phyloP scores from a whole-genome alignment of 345 rosid species.

The Pugionium cornutum region DNA sequence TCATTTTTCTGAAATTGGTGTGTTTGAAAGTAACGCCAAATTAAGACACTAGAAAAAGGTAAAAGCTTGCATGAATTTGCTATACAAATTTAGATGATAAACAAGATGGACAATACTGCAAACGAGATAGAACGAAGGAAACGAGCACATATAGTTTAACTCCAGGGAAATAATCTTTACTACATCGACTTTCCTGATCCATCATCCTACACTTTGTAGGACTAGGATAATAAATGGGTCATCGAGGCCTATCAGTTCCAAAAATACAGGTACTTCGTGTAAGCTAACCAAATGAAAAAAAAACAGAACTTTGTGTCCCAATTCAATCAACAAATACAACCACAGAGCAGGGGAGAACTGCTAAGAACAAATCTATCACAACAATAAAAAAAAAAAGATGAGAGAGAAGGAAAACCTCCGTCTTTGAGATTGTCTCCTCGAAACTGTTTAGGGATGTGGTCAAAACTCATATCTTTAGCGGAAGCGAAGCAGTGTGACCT shows the following conservation, averaged over 20 bases:
- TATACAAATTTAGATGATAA: background rate
- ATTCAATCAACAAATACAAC: slow-evolving; percentile 2
- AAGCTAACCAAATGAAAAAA: slow-evolving; percentile 9
- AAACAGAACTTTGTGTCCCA: background rate
- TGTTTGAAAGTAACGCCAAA: background rate
- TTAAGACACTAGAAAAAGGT: background rate
- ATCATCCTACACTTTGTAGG: slow-evolving; percentile 4
- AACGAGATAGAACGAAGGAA: no score
- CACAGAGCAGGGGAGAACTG: background rate
- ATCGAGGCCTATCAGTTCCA: background rate
- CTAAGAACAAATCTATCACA: background rate
- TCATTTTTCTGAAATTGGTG: background rate
- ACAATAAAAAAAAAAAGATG: background rate
- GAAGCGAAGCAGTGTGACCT: slow-evolving; percentile 44
- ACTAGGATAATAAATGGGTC: background rate
- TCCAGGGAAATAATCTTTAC: background rate
- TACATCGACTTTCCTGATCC: background rate
- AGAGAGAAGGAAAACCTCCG: slow-evolving; percentile 52
- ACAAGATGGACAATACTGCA: background rate
- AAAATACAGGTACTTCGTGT: background rate
- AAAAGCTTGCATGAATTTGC: background rate
- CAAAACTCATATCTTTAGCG: slow-evolving; percentile 48
- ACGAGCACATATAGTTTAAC: background rate
- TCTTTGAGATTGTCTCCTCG: slow-evolving; percentile 71
- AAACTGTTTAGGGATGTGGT: slow-evolving; percentile 81